phyloP scores from a whole-genome alignment of 306 rosid species.

The Quercus wislizeni region DNA sequence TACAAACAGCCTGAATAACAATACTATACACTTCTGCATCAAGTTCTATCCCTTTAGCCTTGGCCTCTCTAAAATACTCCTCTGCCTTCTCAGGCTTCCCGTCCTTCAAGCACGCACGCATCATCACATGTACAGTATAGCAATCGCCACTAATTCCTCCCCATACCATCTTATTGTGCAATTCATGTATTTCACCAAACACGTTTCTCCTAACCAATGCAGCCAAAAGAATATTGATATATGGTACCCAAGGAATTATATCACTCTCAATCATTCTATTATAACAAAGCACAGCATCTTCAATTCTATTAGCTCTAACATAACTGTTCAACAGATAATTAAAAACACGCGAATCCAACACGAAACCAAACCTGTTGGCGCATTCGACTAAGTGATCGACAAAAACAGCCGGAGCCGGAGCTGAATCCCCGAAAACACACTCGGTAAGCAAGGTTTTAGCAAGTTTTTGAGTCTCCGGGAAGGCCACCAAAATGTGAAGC shows the following conservation, averaged over 20 bases:
- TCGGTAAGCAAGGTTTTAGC: conserved; percentile 36
- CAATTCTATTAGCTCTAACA: conserved; percentile 50
- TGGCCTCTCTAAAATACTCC: conserved; percentile 38
- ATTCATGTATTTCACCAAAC: conserved; percentile 27
- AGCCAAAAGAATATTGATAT: conserved; percentile 49
- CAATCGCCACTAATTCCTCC: conserved; percentile 44
- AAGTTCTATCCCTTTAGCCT: conserved; percentile 40
- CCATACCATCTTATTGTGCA: conserved; percentile 51
- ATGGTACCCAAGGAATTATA: conserved; percentile 35
- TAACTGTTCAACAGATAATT: conserved; percentile 55
- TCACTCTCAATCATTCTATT: conserved; percentile 43
- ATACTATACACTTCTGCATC: conserved; percentile 51
- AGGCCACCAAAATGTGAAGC: conserved; percentile 47
- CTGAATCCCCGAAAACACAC: conserved; percentile 34
- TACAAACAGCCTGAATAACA: conserved; percentile 50
- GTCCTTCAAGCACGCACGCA: conserved; percentile 53
- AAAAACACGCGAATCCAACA: conserved; percentile 41
- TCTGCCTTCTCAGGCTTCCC: conserved; percentile 46
- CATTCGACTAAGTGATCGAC: conserved; percentile 41
- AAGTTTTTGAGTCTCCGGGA: conserved; percentile 7
- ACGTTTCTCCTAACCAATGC: conserved; percentile 53
- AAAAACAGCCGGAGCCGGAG: conserved; percentile 28
- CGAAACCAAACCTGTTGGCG: conserved; percentile 35
- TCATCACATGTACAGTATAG: conserved; percentile 42
- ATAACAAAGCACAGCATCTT: conserved; percentile 51